These are phyloP conservation scores for Nakazawaea wickerhamii DNA, from an alignment of 805 yeast species.

Conservation along the genomic window DNA sequence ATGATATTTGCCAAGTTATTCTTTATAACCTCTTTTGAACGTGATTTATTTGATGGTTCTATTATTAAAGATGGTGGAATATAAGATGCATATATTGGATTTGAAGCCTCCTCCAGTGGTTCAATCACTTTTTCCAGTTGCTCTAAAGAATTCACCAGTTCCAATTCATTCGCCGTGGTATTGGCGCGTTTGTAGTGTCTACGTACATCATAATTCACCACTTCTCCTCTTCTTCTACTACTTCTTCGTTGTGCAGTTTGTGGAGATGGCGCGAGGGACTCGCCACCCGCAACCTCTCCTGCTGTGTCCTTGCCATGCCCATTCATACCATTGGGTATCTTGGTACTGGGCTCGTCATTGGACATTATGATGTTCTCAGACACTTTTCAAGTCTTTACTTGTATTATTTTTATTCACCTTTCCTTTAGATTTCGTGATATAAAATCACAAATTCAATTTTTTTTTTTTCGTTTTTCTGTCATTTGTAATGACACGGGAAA, in stretches of 20 bases:
- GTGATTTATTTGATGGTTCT: neutral
- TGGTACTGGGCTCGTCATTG: neutral
- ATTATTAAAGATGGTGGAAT: neutral
- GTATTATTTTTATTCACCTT: neutral
- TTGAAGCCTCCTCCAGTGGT: neutral
- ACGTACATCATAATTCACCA: constrained; percentile 7
- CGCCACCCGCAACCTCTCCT: neutral
- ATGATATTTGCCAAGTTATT: constrained; percentile 38
- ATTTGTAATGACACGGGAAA: neutral
- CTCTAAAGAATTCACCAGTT: neutral
- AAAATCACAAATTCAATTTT: neutral
- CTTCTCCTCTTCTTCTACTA: constrained; percentile 3
- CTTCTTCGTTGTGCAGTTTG: constrained; percentile 3
- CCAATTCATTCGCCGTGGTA: neutral
- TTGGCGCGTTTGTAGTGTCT: constrained; percentile 2
- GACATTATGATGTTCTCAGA: neutral
- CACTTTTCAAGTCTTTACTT: neutral
- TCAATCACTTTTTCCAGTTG: too few species aligned
- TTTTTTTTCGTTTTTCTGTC: too few species aligned
- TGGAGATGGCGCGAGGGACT: neutral
- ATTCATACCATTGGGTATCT: constrained; percentile 1
- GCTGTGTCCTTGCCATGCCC: neutral
- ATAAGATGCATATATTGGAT: constrained; percentile 2
- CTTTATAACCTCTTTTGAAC: constrained; percentile 10
- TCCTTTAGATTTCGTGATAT: neutral